phyloP scores from a whole-genome alignment of 108 stramenopile species.

The Skeletonema grethae region DNA sequence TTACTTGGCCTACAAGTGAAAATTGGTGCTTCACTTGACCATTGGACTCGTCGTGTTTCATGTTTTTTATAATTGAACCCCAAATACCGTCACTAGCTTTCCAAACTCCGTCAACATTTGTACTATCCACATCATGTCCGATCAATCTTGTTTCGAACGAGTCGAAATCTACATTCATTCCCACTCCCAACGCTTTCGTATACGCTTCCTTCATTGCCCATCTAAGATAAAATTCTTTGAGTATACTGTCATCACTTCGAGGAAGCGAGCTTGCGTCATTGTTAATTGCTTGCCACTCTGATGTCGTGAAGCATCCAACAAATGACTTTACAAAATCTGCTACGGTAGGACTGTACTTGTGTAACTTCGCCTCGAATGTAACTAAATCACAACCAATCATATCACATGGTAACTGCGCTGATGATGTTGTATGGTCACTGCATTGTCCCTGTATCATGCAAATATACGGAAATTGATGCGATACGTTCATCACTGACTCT shows the following conservation, averaged over 20 bases:
- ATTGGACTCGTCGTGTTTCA: not conserved
- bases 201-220: constrained; percentile 90
- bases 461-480: constrained; percentile 83
- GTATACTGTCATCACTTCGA: constrained; percentile 34
- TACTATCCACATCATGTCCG: constrained; percentile 26
- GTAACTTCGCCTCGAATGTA: constrained; percentile 49
- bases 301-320: constrained; percentile 50
- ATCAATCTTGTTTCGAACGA: constrained; percentile 55
- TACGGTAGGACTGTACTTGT: constrained; percentile 46
- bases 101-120: not conserved
- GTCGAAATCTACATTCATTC: constrained; percentile 63
- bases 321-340: constrained; percentile 69
- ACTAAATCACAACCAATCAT: constrained; percentile 76
- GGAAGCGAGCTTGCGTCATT: not conserved
- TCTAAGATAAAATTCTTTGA: constrained; percentile 72
- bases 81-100: constrained; percentile 22
- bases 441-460: constrained; percentile 47
- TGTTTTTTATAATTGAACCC: constrained; percentile 1
- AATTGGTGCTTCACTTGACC: constrained; percentile 9
- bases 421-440: not conserved
- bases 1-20: constrained; percentile 28
- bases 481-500: constrained; percentile 55
- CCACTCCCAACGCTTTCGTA: constrained; percentile 81
- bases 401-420: not conserved
- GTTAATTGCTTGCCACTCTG: constrained; percentile 64